A percentile compares a stretch with the other conserved stretches of the same genome.
Conservation (phyloP, 1,284 basidiomycete species). For the Lentinula novae-zelandiae region DNA sequence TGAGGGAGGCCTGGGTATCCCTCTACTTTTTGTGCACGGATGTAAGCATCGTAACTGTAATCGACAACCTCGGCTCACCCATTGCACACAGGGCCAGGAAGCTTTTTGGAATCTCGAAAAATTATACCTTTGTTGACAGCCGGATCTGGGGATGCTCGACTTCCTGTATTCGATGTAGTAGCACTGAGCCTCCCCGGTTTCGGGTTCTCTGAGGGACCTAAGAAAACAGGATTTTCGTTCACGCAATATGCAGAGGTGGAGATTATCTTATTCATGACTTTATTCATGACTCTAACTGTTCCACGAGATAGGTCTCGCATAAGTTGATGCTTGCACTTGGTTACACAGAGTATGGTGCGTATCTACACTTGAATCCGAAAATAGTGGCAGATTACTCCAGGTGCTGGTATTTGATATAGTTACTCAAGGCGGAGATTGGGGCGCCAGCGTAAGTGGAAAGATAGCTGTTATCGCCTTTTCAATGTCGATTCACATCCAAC, state of each 20-base stretch:
- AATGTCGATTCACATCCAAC: constrained; percentile 21
- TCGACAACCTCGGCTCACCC: constrained; percentile 15
- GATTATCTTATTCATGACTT: not conserved
- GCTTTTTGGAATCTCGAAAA: constrained; percentile 52
- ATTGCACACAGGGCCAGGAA: constrained; percentile 56
- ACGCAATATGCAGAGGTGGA: constrained; percentile 35
- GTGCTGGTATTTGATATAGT: not conserved
- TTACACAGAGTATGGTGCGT: constrained; percentile 48
- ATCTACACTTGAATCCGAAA: not conserved
- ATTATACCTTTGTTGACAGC: constrained; percentile 45
- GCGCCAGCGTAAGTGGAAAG: constrained; percentile 19
- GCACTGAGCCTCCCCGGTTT: constrained; percentile 48
- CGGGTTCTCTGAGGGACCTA: constrained; percentile 47
- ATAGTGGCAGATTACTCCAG: not conserved
- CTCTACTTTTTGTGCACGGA: constrained; percentile 46
- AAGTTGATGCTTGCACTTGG: constrained; percentile 52
- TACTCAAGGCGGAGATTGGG: constrained; percentile 55
- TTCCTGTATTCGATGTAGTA: constrained; percentile 58
- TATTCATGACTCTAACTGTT: too few species aligned
- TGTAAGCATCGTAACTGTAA: constrained; percentile 39
- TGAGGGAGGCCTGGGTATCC: constrained; percentile 31
- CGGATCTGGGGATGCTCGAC: constrained; percentile 34
- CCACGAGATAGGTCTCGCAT: constrained; percentile 32
- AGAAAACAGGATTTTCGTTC: constrained; percentile 14
- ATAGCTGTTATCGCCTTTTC: not conserved